Conservation (phyloP, 768 basidiomycete species). For the Auriculariales sp. region DNA sequence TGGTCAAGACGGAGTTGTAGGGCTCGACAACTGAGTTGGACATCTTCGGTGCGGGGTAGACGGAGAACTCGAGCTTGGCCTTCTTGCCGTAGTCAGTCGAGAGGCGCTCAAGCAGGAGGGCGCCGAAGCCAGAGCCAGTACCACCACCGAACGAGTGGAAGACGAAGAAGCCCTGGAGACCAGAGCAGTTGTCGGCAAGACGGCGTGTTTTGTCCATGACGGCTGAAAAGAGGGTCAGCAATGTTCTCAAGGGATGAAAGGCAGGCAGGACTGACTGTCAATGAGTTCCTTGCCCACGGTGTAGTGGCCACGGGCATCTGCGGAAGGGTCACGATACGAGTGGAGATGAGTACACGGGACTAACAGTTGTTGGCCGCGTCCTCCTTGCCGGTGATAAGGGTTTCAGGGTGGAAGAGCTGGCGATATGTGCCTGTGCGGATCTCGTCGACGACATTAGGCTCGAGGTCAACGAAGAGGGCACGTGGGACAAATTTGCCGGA, state of each 20-base stretch:
- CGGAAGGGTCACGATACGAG: slow-evolving; percentile 6
- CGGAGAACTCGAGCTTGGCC: slow-evolving; percentile 95
- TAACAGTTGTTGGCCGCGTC: slow-evolving; percentile 98
- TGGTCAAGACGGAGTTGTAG: slow-evolving; percentile 93
- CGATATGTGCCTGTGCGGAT: slow-evolving; percentile 86
- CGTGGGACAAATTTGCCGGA: slow-evolving; percentile 93
- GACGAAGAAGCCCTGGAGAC: slow-evolving; percentile 97
- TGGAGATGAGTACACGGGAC: slow-evolving; percentile 13
- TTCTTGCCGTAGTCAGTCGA: slow-evolving; percentile 98
- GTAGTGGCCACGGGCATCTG: slow-evolving; percentile 96
- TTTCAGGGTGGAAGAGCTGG: slow-evolving; percentile 94
- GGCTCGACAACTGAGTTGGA: slow-evolving; percentile 95
- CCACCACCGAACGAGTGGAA: slow-evolving; percentile 99
- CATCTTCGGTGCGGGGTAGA: slow-evolving; percentile 87
- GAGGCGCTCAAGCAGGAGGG: slow-evolving; percentile 86
- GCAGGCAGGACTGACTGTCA: no score
- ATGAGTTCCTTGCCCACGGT: slow-evolving; percentile 98
- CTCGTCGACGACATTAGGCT: slow-evolving; percentile 91
- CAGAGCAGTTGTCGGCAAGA: slow-evolving; percentile 90
- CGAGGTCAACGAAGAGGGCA: slow-evolving; percentile 90
- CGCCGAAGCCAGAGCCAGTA: slow-evolving; percentile 96
- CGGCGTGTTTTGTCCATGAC: slow-evolving; percentile 93
- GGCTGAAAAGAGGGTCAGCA: no score
- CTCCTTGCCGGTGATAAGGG: slow-evolving; percentile 94
- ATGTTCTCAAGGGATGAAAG: no score